Evolutionary conservation across 1,284 basidiomycete genomes (phyloP).

Genomic region (Moniliophthora roreri): DNA sequence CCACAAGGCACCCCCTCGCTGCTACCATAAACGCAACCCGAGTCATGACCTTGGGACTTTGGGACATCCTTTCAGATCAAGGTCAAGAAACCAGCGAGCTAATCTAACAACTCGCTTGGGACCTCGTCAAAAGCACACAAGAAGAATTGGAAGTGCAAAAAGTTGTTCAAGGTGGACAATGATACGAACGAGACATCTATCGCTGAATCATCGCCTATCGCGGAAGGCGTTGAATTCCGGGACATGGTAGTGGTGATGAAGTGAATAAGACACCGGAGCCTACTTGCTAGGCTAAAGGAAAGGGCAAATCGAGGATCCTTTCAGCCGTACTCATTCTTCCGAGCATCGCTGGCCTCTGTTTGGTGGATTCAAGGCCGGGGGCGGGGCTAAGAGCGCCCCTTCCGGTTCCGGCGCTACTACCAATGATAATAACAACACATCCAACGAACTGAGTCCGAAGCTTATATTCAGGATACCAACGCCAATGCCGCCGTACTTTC

Average conservation of each 20-base stretch:
- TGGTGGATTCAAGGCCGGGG: neutral
- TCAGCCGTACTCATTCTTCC: neutral
- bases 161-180: conserved; percentile 41
- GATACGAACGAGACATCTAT: conserved; percentile 24
- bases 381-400: neutral
- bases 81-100: conserved; percentile 61
- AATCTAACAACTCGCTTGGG: conserved; percentile 66
- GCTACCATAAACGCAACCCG: conserved; percentile 86
- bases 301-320: conserved; percentile 22
- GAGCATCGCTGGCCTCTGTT: conserved; percentile 30
- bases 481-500: conserved; percentile 19
- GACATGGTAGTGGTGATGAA: conserved; percentile 1
- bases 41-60: conserved; percentile 81
- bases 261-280: neutral
- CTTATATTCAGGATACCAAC: neutral
- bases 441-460: neutral
- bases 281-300: neutral
- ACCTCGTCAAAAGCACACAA: conserved; percentile 71
- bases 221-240: conserved; percentile 33
- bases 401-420: neutral
- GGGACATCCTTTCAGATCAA: conserved; percentile 71
- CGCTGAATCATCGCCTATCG: conserved; percentile 36
- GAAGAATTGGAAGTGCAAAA: conserved; percentile 40
- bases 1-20: conserved; percentile 59
- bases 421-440: neutral